Conservation (phyloP, 768 basidiomycete species). For the Collybiopsis luxurians region DNA sequence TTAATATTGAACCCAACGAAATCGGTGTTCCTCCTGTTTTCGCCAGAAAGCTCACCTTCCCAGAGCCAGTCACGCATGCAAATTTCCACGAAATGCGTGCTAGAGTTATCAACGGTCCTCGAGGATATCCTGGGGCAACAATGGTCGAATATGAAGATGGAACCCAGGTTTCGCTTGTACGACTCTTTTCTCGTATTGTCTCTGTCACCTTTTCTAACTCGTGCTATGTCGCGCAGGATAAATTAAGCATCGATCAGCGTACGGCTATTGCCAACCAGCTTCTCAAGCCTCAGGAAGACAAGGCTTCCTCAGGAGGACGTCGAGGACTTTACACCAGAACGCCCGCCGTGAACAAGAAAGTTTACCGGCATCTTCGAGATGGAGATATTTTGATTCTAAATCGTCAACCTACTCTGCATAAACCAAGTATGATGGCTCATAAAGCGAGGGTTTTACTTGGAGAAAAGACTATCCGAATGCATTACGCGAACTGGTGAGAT, state of each 20-base stretch:
- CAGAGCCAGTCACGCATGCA: constrained; percentile 91
- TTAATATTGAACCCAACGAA: constrained; percentile 98
- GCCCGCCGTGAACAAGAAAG: constrained; percentile 89
- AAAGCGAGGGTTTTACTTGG: constrained; percentile 88
- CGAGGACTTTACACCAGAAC: constrained; percentile 75
- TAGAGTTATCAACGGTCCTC: constrained; percentile 87
- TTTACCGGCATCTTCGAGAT: constrained; percentile 90
- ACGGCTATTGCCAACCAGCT: constrained; percentile 95
- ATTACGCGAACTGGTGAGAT: constrained; percentile 96
- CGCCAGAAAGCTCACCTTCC: constrained; percentile 94
- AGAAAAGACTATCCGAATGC: constrained; percentile 99
- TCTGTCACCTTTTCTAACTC: constrained; percentile 1
- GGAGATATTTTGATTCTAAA: constrained; percentile 96
- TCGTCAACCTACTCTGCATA: constrained; percentile 97
- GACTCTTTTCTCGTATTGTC: constrained; percentile 14
- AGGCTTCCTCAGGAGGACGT: constrained; percentile 42
- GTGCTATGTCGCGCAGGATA: constrained; percentile 52
- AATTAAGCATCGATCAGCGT: constrained; percentile 82
- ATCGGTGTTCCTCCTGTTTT: constrained; percentile 98
- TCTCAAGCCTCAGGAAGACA: constrained; percentile 79
- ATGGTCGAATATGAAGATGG: constrained; percentile 97
- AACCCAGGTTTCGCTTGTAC: constrained; percentile 76
- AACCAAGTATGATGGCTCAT: constrained; percentile 99
- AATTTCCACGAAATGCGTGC: constrained; percentile 89
- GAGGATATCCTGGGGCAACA: constrained; percentile 86